Conservation (phyloP, 805 yeast genomes). For the Hanseniaspora taiwanica region DNA sequence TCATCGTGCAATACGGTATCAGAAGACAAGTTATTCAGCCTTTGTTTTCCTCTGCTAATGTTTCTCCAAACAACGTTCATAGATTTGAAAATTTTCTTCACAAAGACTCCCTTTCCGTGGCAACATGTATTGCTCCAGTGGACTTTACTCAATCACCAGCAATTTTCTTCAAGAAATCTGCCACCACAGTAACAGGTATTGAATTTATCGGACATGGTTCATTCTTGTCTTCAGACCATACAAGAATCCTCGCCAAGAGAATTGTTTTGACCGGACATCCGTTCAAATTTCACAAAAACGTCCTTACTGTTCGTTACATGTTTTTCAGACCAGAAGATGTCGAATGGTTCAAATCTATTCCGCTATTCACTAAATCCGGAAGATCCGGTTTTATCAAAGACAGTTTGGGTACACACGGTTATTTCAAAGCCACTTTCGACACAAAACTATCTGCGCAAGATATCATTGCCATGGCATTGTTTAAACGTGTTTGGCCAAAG, state of each 20-base stretch:
- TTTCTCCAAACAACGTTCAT: constrained; percentile 73
- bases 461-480: constrained; percentile 83
- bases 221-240: constrained; percentile 72
- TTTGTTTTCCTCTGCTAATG: constrained; percentile 63
- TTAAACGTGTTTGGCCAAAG: constrained; percentile 88
- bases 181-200: constrained; percentile 32
- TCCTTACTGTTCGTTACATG: constrained; percentile 92
- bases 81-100: constrained; percentile 77
- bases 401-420: constrained; percentile 95
- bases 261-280: constrained; percentile 88
- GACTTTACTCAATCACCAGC: constrained; percentile 78
- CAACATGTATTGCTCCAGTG: constrained; percentile 81
- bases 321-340: constrained; percentile 88
- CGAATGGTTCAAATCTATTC: constrained; percentile 78
- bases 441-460: constrained; percentile 86
- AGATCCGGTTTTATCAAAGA: constrained; percentile 91
- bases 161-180: constrained; percentile 54
- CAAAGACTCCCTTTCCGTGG: constrained; percentile 59
- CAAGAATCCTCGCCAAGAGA: constrained; percentile 77
- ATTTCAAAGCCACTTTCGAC: constrained; percentile 91
- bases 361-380: constrained; percentile 85
- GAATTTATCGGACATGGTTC: constrained; percentile 84
- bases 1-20: constrained; percentile 87
- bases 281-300: constrained; percentile 82
- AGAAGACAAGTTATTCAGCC: constrained; percentile 79